A percentile compares a stretch with the other conserved stretches of the same genome.
These are phyloP conservation scores for Onygenales sp. DNA, from an alignment of 2,329 filamentous ascomycete species.

Conservation along the genomic window DNA sequence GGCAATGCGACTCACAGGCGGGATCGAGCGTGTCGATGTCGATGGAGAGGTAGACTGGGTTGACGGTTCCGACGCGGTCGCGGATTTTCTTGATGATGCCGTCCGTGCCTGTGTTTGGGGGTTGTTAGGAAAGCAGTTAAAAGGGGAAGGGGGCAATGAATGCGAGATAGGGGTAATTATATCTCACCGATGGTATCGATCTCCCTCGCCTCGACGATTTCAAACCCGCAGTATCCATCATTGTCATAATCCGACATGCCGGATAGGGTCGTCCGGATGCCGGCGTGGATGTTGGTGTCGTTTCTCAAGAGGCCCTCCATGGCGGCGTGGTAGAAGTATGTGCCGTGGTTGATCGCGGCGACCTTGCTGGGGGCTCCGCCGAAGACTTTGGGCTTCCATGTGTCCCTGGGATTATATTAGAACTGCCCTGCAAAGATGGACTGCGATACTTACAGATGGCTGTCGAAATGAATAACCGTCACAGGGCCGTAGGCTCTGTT, in stretches of 20 bases:
- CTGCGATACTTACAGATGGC: slow-evolving; percentile 34
- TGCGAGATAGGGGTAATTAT: too few relatives aligned
- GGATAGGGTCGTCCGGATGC: slow-evolving; percentile 72
- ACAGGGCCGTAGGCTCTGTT: slow-evolving; percentile 59
- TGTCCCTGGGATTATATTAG: slow-evolving; percentile 27
- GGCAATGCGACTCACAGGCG: slow-evolving; percentile 47
- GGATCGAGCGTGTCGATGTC: slow-evolving; percentile 87
- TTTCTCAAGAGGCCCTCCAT: slow-evolving; percentile 70
- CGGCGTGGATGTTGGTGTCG: slow-evolving; percentile 79
- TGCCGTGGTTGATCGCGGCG: slow-evolving; percentile 72
- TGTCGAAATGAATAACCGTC: slow-evolving; percentile 55
- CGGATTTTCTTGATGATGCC: slow-evolving; percentile 73
- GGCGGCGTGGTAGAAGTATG: slow-evolving; percentile 77
- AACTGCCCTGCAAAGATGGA: not conserved
- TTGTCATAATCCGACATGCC: slow-evolving; percentile 76
- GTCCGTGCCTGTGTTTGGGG: slow-evolving; percentile 36
- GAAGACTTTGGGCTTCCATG: slow-evolving; percentile 77
- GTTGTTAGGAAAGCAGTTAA: not conserved
- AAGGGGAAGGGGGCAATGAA: too few relatives aligned
- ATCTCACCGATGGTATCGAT: slow-evolving; percentile 52
- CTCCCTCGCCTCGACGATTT: slow-evolving; percentile 68
- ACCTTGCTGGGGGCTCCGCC: slow-evolving; percentile 68
- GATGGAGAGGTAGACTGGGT: slow-evolving; percentile 71
- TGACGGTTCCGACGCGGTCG: slow-evolving; percentile 62
- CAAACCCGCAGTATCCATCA: slow-evolving; percentile 74